These are phyloP conservation scores for Fusarium pseudoanthophilum DNA, from an alignment of 2,329 filamentous ascomycete genomes.

Conservation along the genomic window DNA sequence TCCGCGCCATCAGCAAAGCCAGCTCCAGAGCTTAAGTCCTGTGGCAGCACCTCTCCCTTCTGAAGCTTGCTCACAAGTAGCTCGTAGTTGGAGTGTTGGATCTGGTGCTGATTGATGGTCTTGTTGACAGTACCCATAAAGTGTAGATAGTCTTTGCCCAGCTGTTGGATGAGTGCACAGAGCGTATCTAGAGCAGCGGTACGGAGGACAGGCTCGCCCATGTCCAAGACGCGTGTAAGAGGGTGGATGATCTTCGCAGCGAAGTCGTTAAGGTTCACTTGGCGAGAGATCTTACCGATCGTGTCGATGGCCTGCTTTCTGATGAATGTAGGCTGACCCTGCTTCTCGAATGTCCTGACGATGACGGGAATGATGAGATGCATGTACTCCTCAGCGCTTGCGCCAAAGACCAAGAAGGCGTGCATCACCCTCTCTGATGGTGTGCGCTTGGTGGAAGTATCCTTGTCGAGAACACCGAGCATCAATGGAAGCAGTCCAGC, in stretches of 20 bases:
- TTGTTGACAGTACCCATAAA: conserved; percentile 96
- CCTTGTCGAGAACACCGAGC: conserved; percentile 92
- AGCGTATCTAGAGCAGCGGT: conserved; percentile 91
- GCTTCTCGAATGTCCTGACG: conserved; percentile 92
- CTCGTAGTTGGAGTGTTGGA: conserved; percentile 91
- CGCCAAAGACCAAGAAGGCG: conserved; percentile 94
- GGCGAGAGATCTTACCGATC: conserved; percentile 90
- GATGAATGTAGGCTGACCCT: conserved; percentile 80
- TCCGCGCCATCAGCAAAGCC: conserved; percentile 81
- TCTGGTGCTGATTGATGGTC: conserved; percentile 79
- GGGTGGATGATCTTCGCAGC: conserved; percentile 97
- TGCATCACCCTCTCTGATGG: conserved; percentile 93
- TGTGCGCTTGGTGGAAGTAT: conserved; percentile 77
- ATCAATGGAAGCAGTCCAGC: conserved; percentile 90
- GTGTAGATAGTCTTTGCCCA: conserved; percentile 94
- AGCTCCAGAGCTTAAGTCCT: conserved; percentile 89
- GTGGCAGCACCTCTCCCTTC: conserved; percentile 93
- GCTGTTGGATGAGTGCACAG: conserved; percentile 93
- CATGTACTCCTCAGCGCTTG: conserved; percentile 98
- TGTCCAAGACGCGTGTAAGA: conserved; percentile 81
- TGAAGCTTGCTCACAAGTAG: conserved; percentile 92
- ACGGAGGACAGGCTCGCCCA: conserved; percentile 77
- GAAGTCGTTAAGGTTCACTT: conserved; percentile 97
- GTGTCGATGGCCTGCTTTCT: conserved; percentile 93
- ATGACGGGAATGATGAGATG: conserved; percentile 97